phyloP scores from a whole-genome alignment of 1,284 basidiomycete genomes.

The Ceratobasidium sp. region DNA sequence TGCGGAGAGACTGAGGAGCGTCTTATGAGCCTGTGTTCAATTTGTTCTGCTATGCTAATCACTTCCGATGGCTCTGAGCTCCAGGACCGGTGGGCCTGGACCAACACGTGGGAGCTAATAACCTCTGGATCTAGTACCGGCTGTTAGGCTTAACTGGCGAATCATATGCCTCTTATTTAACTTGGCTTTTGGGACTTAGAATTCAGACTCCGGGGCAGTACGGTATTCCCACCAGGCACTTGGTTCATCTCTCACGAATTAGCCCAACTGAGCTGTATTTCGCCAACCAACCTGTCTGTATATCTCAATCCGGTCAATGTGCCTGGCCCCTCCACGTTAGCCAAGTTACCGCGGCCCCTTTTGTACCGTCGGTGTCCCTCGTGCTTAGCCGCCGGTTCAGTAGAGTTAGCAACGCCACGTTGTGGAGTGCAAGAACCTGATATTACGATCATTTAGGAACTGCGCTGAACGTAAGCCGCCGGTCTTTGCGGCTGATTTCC shows the following conservation, averaged over 20 bases:
- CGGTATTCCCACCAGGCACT: constrained; percentile 29
- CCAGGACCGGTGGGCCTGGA: too few species aligned
- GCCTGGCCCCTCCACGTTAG: not conserved
- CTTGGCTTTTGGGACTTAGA: not conserved
- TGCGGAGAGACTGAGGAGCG: too few species aligned
- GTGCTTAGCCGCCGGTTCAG: constrained; percentile 36
- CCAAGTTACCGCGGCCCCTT: constrained; percentile 38
- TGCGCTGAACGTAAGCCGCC: not conserved
- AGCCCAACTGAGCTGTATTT: constrained; percentile 7
- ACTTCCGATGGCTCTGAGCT: too few species aligned
- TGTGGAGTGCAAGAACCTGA: constrained; percentile 15
- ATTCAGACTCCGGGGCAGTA: not conserved
- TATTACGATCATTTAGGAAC: not conserved
- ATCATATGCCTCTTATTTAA: constrained; percentile 3
- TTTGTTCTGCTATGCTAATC: too few species aligned
- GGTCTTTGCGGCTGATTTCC: constrained; percentile 1
- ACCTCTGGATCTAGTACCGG: not conserved
- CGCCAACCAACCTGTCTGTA: not conserved
- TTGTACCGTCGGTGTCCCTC: constrained; percentile 29
- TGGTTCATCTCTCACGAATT: constrained; percentile 22
- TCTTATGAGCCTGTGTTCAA: too few species aligned
- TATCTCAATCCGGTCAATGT: not conserved
- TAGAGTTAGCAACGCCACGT: constrained; percentile 22
- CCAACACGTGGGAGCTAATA: not conserved
- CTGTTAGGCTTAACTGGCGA: not conserved